A percentile compares a stretch with the other conserved stretches of the same genome.
Conservation (phyloP, 2,329 filamentous ascomycete genomes). For the Endocalyx cinctus region DNA sequence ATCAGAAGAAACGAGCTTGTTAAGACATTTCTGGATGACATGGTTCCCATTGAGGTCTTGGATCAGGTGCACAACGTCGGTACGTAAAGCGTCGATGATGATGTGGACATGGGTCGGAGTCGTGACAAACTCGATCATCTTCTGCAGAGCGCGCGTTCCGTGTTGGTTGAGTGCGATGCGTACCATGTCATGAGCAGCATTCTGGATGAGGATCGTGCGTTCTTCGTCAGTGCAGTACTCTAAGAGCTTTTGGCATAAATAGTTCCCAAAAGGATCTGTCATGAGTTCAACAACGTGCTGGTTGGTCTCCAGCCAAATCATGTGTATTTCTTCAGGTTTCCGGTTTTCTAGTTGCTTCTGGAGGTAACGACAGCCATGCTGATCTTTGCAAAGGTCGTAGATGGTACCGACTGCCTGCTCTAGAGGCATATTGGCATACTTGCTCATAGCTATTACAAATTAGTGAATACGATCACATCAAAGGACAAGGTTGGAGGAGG, state of each 20-base stretch:
- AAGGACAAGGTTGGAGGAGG: background rate
- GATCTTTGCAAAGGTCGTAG: conserved; percentile 90
- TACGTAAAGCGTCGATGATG: conserved; percentile 79
- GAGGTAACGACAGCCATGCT: conserved; percentile 93
- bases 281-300: conserved; percentile 94
- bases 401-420: conserved; percentile 79
- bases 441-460: conserved; percentile 56
- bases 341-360: conserved; percentile 97
- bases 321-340: conserved; percentile 74
- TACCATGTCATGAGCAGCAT: conserved; percentile 81
- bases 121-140: conserved; percentile 98
- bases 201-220: conserved; percentile 86
- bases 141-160: conserved; percentile 91
- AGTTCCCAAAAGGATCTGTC: conserved; percentile 99
- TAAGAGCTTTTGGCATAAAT: conserved; percentile 95
- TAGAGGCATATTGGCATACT: conserved; percentile 77
- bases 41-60: conserved; percentile 98
- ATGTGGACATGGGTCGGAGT: conserved; percentile 79
- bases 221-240: conserved; percentile 95
- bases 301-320: conserved; percentile 93
- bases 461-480: conserved; percentile 1
- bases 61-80: conserved; percentile 87
- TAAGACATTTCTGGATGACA: conserved; percentile 98
- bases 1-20: conserved; percentile 79
- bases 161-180: conserved; percentile 96